phyloP scores from a whole-genome alignment of 148 eudicot species.

The Cornus controversa region DNA sequence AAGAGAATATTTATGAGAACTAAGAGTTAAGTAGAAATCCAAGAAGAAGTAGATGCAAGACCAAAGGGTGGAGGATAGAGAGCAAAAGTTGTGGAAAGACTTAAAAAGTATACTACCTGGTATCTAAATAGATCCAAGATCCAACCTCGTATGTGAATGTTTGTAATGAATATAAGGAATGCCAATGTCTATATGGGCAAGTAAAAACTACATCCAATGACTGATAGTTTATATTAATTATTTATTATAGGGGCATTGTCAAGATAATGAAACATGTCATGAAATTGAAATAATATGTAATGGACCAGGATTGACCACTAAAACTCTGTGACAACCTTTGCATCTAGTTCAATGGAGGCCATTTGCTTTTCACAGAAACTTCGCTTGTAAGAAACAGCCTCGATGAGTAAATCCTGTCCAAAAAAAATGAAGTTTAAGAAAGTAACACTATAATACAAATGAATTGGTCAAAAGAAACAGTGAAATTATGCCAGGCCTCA shows the following conservation, averaged over 20 bases:
- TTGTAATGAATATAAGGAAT: not conserved
- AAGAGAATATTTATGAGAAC: too few species aligned
- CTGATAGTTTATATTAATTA: not conserved
- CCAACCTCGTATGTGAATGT: not conserved
- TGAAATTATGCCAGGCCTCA: not conserved
- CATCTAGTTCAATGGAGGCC: conserved; percentile 66
- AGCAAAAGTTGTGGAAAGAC: too few species aligned
- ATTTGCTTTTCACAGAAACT: conserved; percentile 59
- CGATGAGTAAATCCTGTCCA: conserved; percentile 59
- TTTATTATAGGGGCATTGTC: not conserved
- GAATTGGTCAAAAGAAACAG: not conserved
- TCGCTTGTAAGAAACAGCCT: conserved; percentile 65
- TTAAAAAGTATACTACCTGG: too few species aligned
- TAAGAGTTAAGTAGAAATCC: too few species aligned
- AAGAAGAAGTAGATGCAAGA: too few species aligned
- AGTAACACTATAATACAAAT: not conserved
- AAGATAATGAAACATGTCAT: not conserved
- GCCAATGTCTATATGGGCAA: not conserved
- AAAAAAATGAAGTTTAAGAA: conserved; percentile 7
- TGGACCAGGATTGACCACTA: not conserved
- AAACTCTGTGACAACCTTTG: conserved; percentile 50
- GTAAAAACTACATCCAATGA: not conserved
- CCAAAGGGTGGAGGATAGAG: too few species aligned
- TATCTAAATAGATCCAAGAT: not conserved
- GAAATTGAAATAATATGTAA: not conserved